Evolutionary conservation across 306 rosid genomes (phyloP), one percentile per base, ranked within the genome.

Genomic region (Glycine soja): DNA sequence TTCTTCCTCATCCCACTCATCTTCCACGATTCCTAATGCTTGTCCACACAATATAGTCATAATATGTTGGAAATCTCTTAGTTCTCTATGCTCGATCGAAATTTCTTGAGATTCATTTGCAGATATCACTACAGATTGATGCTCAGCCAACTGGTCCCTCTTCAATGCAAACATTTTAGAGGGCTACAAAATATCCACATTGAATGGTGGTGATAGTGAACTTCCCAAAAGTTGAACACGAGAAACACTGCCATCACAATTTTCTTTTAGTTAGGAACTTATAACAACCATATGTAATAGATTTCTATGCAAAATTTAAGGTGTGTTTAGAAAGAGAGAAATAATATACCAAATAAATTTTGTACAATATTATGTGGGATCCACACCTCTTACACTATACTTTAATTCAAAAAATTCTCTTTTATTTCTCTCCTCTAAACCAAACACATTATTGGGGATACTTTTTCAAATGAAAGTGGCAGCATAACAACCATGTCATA

Each of bases 171-270:
- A 85, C 77, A 38, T 56, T 79, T 91, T 94, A 12, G 94, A 87
- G 40, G 92, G 89, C 3, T 85, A 88, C 2, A 87, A 82, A 74
- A 82, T 82, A 57, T 90, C 95, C 48, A 87, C 90, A 63, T 81
- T 61, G 42, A 95, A 86, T 8, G 91, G 84, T 9, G 99, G 96
- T 7, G 91, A 88, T 56, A 95, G 79, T 13, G 86, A 30, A 38
- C 77, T 66, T 63, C 99, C 99, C 56, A 52, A 7, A 77, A 88
- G 94, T 91, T 90, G 78, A 81, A 93, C 98, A 71, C 86, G 84
- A 66, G 91, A 77, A 59, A 95, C 79, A 58, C 99, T 95, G 96
- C 92, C 86, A 78, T 56, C 70, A 83, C 86, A 81, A 62, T 36
- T 71, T 61, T 40, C 81, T n/a, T n/a, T n/a, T 15, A 53, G 67